Base-by-base conservation (phyloP, 805 yeast genomes). In the Candida glaebosa region DNA sequence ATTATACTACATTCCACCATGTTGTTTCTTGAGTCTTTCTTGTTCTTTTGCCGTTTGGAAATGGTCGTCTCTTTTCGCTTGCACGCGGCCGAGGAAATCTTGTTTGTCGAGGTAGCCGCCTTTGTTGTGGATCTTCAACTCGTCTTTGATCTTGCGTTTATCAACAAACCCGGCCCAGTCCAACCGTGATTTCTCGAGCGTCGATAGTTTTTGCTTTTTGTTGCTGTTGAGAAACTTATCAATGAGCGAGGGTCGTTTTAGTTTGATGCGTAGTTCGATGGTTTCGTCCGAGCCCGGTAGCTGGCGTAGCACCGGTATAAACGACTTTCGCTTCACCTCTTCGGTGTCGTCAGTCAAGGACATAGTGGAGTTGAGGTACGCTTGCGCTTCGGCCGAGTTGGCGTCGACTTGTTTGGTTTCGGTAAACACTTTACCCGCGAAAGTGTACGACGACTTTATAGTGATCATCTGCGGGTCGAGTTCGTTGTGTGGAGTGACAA, bases 111-210 rank as follows among this genome's bases (percentile, higher is more conserved):
- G 67, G 63, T 82, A 93, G 6, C 99, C 99, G 39, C 82, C 93
- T 68, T 86, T 90, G 58, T 89, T 90, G 56, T 83, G 84, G 42
- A 78, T 74, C 37, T 73, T 75, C 56, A 93, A 75, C 47, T 93
- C 99, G 49, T 87, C 96, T 39, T 78, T 73, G 36, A 93, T 82
- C 42, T 89, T 89, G 48, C 82, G 81, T 49, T 84, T 76, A 63
- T 91, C 97, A 22, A 93, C 96, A 64, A 86, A 89, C 36, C 86
- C 79, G 1, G 95, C 95, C 96, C 98, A 93, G 63, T 93, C 99
- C 38, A 93, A 71, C 47, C 95, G 72, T 1, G 96, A 86, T 63
- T 93, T 93, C 58, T 93, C 98, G 48, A 93, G 68, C 0, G 99
- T 93, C 18, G 95, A 86, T 46, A 93, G 71, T 58, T 88, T 91